phyloP scores from a whole-genome alignment of 2,329 filamentous ascomycete species.

The Paracamarosporium sp. region DNA sequence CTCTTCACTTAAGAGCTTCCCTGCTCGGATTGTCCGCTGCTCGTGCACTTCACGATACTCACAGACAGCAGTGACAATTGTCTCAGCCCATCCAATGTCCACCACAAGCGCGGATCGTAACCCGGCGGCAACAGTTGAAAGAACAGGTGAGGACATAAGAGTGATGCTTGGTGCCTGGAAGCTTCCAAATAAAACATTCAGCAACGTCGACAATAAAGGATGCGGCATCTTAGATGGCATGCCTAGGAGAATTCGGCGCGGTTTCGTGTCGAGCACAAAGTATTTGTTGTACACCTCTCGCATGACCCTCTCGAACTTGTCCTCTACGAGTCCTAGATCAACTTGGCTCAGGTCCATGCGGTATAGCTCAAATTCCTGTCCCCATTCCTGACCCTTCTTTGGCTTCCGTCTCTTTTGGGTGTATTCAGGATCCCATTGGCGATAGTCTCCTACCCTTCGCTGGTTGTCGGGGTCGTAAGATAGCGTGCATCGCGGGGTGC shows the following conservation, averaged over 20 bases:
- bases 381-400: conserved; percentile 63
- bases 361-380: conserved; percentile 76
- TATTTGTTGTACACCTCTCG: conserved; percentile 83
- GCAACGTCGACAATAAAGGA: conserved; percentile 74
- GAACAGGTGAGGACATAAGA: conserved; percentile 77
- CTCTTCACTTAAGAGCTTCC: conserved; percentile 72
- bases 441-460: conserved; percentile 80
- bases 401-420: conserved; percentile 57
- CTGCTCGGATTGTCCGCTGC: conserved; percentile 75
- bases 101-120: conserved; percentile 85
- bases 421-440: conserved; percentile 68
- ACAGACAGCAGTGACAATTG: conserved; percentile 82
- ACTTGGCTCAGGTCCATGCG: conserved; percentile 73
- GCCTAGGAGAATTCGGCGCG: conserved; percentile 75
- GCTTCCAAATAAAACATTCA: conserved; percentile 80
- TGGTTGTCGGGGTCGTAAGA: conserved; percentile 78
- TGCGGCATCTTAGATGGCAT: conserved; percentile 80
- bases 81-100: conserved; percentile 93
- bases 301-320: conserved; percentile 84
- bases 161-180: conserved; percentile 84
- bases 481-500: conserved; percentile 72
- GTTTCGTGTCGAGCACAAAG: conserved; percentile 73
- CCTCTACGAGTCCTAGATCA: conserved; percentile 81
- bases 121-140: conserved; percentile 79
- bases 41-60: conserved; percentile 85